Evolutionary conservation across 2,329 filamentous ascomycete genomes (phyloP), one percentile per base, ranked within the genome.

Genomic region (Claviceps purpurea): DNA sequence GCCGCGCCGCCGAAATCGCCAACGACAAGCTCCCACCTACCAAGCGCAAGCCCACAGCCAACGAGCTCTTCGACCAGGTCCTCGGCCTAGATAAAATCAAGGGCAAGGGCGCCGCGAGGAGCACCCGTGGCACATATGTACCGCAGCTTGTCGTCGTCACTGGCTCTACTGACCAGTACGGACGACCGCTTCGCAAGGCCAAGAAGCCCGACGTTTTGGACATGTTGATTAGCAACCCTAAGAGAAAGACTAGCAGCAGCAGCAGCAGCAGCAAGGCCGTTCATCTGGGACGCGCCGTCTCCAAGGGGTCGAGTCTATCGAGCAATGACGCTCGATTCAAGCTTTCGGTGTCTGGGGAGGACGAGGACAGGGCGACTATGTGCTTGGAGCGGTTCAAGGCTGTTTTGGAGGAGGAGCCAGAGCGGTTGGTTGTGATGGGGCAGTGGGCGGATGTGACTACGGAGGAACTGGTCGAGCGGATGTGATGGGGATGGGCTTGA

Each of bases 11-110:
- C 42, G 84, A 93, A 61, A 71, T 95, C 26, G 93, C 93, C 55
- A 97, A 97, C 69, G 85, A 93, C 56, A 81, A 86, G 46, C 78
- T 97, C 7, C 91, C 91, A 30, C 78, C 82, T 5, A 75, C 81
- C 54, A 73, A 73, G 55, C 75, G 78, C 46, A 56, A 60, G 44
- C 84, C 85, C 14, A 83, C 86, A 0, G 73, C 85, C 39, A 80
- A 89, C 63, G 89, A 95, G 65, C 79, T 98, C 13, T 97, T 97
- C 70, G 83, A 96, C 64, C 82, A 91, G 61, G 76, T 97, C 14
- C 77, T 98, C 7, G 91, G 90, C 10, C 71, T 89, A 20, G 70
- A 78, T 63, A 65, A 67, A 58, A 49, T 68, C 56, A 65, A 66
- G 61, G 60, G 30, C 10, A 34, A 34, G 30, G 10, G 30, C 10